phyloP scores from a whole-genome alignment of 495 filamentous ascomycete genomes.

The Hyphodiscus hymeniophilus region DNA sequence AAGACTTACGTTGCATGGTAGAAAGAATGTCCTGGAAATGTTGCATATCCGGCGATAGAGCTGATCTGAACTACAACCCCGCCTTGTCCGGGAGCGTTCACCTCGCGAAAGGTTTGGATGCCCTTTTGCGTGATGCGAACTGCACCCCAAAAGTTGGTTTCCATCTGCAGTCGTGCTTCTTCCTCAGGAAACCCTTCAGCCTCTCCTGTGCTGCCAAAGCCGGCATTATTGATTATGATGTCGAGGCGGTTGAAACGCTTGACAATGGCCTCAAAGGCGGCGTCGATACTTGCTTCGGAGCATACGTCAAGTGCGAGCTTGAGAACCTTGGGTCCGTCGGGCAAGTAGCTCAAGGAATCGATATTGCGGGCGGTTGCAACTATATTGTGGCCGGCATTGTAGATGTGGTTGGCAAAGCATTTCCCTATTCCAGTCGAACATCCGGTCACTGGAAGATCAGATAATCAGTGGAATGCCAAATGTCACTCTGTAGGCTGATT shows the following conservation, averaged over 20 bases:
- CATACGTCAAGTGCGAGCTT: neutral
- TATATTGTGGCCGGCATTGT: neutral
- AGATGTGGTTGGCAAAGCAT: neutral
- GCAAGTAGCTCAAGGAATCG: neutral
- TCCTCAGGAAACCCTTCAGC: neutral
- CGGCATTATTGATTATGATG: slow-evolving; percentile 47
- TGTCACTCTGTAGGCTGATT: neutral
- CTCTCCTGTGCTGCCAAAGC: slow-evolving; percentile 21
- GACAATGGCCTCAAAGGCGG: slow-evolving; percentile 16
- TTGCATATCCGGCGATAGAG: neutral
- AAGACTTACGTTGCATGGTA: slow-evolving; percentile 1
- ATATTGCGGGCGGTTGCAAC: slow-evolving; percentile 1
- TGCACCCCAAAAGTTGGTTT: neutral
- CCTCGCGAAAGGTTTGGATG: neutral
- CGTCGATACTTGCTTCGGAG: neutral
- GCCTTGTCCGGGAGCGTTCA: neutral
- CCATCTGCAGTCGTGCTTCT: neutral
- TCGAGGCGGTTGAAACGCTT: slow-evolving; percentile 35
- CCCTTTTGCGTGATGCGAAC: neutral
- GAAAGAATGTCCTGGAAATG: neutral
- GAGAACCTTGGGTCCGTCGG: neutral
- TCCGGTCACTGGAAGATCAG: neutral
- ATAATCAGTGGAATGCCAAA: neutral
- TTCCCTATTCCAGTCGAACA: neutral
- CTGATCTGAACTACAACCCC: neutral